These are phyloP conservation scores for Alternaria conjuncta DNA, from an alignment of 2,329 filamentous ascomycete genomes.

Conservation along the genomic window DNA sequence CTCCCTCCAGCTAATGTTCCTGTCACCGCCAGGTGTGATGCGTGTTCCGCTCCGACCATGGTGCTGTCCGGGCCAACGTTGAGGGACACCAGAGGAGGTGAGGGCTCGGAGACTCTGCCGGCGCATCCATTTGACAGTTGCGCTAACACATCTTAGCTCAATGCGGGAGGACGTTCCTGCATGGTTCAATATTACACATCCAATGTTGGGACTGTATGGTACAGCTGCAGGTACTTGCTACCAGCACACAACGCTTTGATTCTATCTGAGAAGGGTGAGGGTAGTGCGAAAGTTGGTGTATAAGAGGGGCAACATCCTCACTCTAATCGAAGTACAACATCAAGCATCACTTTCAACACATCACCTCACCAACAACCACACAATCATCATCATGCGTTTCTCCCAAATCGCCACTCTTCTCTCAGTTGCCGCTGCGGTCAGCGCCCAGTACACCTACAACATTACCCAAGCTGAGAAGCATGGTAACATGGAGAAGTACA, in stretches of 20 bases:
- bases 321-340: background rate
- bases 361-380: background rate
- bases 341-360: background rate
- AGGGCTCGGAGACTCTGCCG: background rate
- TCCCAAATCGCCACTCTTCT: constrained; percentile 3
- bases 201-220: constrained; percentile 1
- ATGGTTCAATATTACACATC: constrained; percentile 3
- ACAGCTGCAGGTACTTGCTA: background rate
- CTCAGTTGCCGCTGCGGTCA: constrained; percentile 1
- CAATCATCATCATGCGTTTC: constrained; percentile 3
- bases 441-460: constrained; percentile 31
- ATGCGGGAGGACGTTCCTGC: background rate
- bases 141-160: background rate
- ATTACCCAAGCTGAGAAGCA: constrained; percentile 21
- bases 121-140: background rate
- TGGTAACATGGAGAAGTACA: constrained; percentile 31
- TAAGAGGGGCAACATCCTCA: background rate
- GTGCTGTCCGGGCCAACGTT: background rate
- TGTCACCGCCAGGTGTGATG: background rate
- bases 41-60: background rate
- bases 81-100: background rate
- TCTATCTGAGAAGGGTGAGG: background rate
- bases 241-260: background rate
- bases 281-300: background rate
- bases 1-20: background rate